phyloP scores from a whole-genome alignment of 2,329 filamentous ascomycete species.

The Venturia pyrina region DNA sequence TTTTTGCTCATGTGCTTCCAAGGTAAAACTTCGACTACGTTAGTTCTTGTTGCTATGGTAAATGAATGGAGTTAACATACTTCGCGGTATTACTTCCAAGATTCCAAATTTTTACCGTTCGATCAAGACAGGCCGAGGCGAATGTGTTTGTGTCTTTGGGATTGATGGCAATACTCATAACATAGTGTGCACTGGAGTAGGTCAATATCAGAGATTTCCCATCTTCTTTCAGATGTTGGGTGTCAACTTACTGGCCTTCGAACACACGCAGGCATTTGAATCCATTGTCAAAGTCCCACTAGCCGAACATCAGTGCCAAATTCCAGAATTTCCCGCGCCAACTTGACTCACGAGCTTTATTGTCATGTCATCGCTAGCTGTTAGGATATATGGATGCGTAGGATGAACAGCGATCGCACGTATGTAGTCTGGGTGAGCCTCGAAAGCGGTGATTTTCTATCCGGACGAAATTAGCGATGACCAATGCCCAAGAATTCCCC shows the following conservation, averaged over 20 bases:
- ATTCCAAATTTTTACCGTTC: constrained; percentile 97
- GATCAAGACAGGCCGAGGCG: constrained; percentile 87
- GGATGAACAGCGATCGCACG: constrained; percentile 93
- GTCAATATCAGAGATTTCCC: background rate
- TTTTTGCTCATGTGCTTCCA: constrained; percentile 94
- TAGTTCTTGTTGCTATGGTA: constrained; percentile 36
- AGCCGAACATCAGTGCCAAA: constrained; percentile 39
- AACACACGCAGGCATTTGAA: constrained; percentile 98
- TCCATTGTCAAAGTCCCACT: constrained; percentile 94
- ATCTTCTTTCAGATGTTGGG: constrained; percentile 80
- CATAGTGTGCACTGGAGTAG: constrained; percentile 35
- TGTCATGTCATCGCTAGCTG: constrained; percentile 46
- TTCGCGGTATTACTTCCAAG: constrained; percentile 38
- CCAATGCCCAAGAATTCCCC: background rate
- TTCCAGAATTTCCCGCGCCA: too few species aligned
- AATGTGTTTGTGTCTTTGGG: constrained; percentile 76
- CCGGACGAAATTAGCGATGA: background rate
- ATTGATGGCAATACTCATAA: constrained; percentile 95
- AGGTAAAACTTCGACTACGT: constrained; percentile 61
- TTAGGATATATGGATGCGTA: constrained; percentile 89
- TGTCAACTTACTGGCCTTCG: constrained; percentile 61
- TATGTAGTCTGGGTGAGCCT: constrained; percentile 88
- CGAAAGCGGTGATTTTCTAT: constrained; percentile 82
- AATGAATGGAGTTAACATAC: background rate
- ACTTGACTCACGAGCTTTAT: constrained; percentile 74